Base-by-base conservation (phyloP, 441 rosid genomes). In the Populus hybrid region DNA sequence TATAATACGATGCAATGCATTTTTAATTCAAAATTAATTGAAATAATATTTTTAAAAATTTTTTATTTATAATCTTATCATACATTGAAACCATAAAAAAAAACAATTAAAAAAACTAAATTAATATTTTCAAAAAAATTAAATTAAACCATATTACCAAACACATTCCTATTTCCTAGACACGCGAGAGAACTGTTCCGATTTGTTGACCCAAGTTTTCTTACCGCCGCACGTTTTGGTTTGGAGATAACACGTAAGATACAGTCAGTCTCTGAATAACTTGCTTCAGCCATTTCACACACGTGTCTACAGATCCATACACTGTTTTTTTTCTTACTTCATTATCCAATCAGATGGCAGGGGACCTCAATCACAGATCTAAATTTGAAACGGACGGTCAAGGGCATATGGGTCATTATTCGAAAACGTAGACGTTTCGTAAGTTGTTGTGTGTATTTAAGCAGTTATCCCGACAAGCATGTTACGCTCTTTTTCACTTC, bases 231-330 rank as follows among this genome's bases (percentile, higher is more conserved):
- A 46, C 57, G 57, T 46, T 46, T 46, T 46, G 57, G 20, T 46
- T 46, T 46, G 57, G 1, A 46, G 57, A 46, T 54, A 73, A 6
- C 28, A 32, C 30, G 68, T 61, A 20, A 21, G 50, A 61, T 35
- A 63, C 35, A 63, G 69, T 63, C 65, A 23, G 2, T 3, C 14
- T 10, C 21, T 23, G 57, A 57, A 63, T n/a, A 38, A 12, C n/a
- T 64, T 35, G 20, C 20, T 5, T 21, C 32, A 3, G 34, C 12
- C 72, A 67, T 42, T 70, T 16, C 26, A 66, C 83, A 84, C 83
- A 84, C 83, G 75, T 82, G 82, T 74, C 69, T 57, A 64, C 70
- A 76, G 83, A 80, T 82, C 85, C 69, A 24, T 57, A 34, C 57
- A 14, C 57, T 18, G 20, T 11, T 14, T 7, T 24, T 67, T 67